These are phyloP conservation scores for Mycena crocata DNA, from an alignment of 768 basidiomycete genomes.

Conservation along the genomic window DNA sequence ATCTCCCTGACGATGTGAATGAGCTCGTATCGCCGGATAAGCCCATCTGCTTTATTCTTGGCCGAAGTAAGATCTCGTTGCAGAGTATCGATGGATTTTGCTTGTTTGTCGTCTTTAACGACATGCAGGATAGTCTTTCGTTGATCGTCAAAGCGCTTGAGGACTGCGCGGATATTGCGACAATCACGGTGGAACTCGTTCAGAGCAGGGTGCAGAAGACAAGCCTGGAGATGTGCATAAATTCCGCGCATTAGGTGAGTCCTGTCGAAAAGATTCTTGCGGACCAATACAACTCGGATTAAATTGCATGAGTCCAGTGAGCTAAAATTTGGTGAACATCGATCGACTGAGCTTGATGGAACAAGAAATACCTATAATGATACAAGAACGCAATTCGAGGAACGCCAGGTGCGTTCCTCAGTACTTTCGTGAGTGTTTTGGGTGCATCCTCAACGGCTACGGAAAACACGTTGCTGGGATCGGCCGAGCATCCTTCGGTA, in stretches of 20 bases:
- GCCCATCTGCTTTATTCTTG: slow-evolving; percentile 18
- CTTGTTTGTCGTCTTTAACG: slow-evolving; percentile 12
- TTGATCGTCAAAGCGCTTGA: slow-evolving; percentile 29
- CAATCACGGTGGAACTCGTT: slow-evolving; percentile 12
- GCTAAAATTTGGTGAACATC: slow-evolving; percentile 4
- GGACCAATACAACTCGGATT: slow-evolving; percentile 23
- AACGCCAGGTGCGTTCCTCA: slow-evolving; percentile 28
- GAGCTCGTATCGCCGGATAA: slow-evolving; percentile 31
- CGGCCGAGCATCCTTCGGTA: slow-evolving; percentile 30
- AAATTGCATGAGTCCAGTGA: slow-evolving; percentile 21
- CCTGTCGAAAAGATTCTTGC: slow-evolving; percentile 22
- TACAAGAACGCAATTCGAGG: slow-evolving; percentile 30
- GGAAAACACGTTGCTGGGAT: slow-evolving; percentile 21
- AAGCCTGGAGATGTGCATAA: slow-evolving; percentile 26
- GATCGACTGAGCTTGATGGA: too few relatives aligned
- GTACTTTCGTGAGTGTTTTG: slow-evolving; percentile 20
- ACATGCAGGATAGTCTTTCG: slow-evolving; percentile 21
- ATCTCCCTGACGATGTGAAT: slow-evolving; percentile 27
- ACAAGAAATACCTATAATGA: slow-evolving; percentile 30
- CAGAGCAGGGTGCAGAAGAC: slow-evolving; percentile 33
- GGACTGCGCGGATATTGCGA: slow-evolving; percentile 21
- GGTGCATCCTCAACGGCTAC: slow-evolving; percentile 30
- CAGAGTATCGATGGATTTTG: slow-evolving; percentile 12
- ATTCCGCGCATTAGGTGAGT: slow-evolving; percentile 27
- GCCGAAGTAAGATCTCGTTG: slow-evolving; percentile 19